These are phyloP conservation scores for Pleurotus djamor DNA, from an alignment of 768 basidiomycete species.

Conservation along the genomic window DNA sequence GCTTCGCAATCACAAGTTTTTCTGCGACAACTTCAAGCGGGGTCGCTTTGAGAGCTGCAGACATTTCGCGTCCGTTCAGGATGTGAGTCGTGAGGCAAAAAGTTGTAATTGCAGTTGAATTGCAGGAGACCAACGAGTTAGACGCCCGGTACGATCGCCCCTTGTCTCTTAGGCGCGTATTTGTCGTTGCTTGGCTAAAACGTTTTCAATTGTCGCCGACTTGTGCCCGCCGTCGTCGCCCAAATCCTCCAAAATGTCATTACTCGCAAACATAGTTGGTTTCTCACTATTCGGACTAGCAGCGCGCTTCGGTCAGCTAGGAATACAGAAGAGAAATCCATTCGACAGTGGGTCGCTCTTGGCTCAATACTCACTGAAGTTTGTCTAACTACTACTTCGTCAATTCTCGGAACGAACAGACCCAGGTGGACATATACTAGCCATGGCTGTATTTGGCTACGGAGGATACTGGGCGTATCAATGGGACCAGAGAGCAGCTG, in stretches of 20 bases:
- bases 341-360: constrained; percentile 64
- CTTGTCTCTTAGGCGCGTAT: background rate
- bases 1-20: constrained; percentile 61
- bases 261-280: constrained; percentile 69
- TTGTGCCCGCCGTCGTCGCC: background rate
- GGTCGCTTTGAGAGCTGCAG: background rate
- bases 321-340: constrained; percentile 78
- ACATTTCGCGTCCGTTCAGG: background rate
- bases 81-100: background rate
- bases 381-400: background rate
- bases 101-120: constrained; percentile 22
- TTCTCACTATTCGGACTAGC: constrained; percentile 84
- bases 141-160: constrained; percentile 2
- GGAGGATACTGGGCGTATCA: constrained; percentile 73
- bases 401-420: constrained; percentile 39
- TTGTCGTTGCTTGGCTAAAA: background rate
- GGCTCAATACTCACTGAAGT: background rate
- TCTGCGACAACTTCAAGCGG: constrained; percentile 23
- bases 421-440: constrained; percentile 65
- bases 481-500: constrained; percentile 63
- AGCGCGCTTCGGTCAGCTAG: constrained; percentile 82
- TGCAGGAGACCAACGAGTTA: background rate
- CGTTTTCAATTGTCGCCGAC: background rate
- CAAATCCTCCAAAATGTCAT: constrained; percentile 41
- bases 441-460: constrained; percentile 70